Base-by-base conservation (phyloP, 257 asterid genomes). In the Solanum pinnatisectum region DNA sequence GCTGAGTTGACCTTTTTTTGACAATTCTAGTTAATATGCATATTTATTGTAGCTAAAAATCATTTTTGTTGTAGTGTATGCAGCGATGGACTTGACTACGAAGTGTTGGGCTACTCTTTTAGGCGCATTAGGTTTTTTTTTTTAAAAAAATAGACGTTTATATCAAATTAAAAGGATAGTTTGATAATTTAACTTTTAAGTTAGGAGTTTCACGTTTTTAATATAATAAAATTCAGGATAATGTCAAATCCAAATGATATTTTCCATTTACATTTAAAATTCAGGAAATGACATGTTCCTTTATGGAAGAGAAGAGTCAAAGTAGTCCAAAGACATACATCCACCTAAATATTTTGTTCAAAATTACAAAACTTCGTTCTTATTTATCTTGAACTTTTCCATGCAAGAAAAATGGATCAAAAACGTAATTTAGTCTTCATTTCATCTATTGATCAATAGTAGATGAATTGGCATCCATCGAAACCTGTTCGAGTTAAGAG, bases 391-490 rank as follows among this genome's bases (percentile, higher is more conserved):
- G 40, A 81, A 81, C 40, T 27, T 25, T 49, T 30, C 85, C 42
- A 30, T 81, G 42, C 40, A 46, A 81, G 68, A 81, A 81, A 52
- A 81, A 16, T 46, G n/a, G 56, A 30, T 81, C 44, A 81, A 46
- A 10, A 37, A 33, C 33, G 23, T 39, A 74, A 33, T 74, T 35
- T 36, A 52, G 63, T 52, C 63, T 52, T 52, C 63, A 52, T 52
- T 74, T 42, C 65, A 79, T 79, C n/a, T 30, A 79, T 42, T 79
- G 42, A 33, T 90, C 92, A 96, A 20, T 76, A 81, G 90, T 91
- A 95, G 84, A 94, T 22, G 87, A 97, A 97, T 88, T 88, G 95
- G 91, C 99, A 97, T 4, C 96, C 98, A 88, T 93, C 94, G 36
- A 92, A 94, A 90, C 99, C 98, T 97, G 96, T 60, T 36, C 60